Evolutionary conservation across 2,329 filamentous ascomycete genomes (phyloP).

Genomic region (Paraphaeosphaeria sporulosa): DNA sequence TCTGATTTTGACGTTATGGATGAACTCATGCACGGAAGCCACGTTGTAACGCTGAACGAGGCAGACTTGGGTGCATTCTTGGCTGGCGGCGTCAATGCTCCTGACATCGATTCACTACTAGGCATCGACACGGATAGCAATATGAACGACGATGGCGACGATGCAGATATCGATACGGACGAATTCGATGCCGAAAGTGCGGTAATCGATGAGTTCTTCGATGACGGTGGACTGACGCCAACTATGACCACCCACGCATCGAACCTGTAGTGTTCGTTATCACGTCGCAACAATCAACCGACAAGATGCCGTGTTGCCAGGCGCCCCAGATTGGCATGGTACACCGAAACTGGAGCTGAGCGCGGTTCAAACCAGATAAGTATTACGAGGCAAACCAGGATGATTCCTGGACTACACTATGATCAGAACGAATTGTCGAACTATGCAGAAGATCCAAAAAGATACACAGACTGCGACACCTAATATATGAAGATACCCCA

Average conservation of each 20-base stretch:
- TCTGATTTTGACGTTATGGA: background rate
- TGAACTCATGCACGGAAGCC: background rate
- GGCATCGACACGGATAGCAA: slow-evolving; percentile 18
- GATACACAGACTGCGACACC: background rate
- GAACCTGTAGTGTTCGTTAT: background rate
- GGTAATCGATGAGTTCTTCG: slow-evolving; percentile 36
- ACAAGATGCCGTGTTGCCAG: background rate
- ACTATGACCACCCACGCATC: slow-evolving; percentile 21
- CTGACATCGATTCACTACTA: slow-evolving; percentile 2
- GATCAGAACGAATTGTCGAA: background rate
- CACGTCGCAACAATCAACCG: background rate
- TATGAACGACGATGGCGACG: slow-evolving; percentile 32
- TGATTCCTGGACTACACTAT: background rate
- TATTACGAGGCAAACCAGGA: background rate
- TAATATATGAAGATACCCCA: slow-evolving; percentile 7
- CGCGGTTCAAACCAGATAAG: background rate
- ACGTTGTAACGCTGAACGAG: background rate
- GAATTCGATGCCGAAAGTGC: slow-evolving; percentile 34
- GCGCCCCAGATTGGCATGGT: background rate
- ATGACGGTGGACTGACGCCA: slow-evolving; percentile 29
- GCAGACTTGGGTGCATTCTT: background rate
- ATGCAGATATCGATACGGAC: slow-evolving; percentile 38
- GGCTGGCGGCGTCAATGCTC: slow-evolving; percentile 12
- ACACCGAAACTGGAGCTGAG: background rate
- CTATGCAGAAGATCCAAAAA: background rate